These are phyloP conservation scores for Yamadazyma diddensiae DNA, from an alignment of 1,139 yeast species.

Conservation along the genomic window DNA sequence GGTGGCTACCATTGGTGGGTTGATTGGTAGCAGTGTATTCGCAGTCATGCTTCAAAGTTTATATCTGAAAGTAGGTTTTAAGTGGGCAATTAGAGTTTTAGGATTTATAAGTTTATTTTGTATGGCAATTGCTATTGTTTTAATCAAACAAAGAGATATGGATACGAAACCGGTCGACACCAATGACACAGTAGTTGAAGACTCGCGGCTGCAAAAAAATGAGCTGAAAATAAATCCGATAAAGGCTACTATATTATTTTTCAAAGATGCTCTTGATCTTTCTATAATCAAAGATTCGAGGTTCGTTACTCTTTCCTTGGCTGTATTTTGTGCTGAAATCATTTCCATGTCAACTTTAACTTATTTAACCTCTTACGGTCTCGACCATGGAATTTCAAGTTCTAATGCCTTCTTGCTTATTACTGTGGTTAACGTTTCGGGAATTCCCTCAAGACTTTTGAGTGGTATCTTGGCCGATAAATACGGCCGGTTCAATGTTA, in stretches of 20 bases:
- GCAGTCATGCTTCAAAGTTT: slow-evolving; percentile 53
- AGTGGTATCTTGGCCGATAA: slow-evolving; percentile 50
- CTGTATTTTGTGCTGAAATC: slow-evolving; percentile 47
- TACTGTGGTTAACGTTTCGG: slow-evolving; percentile 44
- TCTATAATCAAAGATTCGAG: slow-evolving; percentile 38
- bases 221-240: no score
- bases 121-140: slow-evolving; percentile 31
- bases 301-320: slow-evolving; percentile 38
- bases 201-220: background rate
- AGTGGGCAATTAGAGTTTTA: slow-evolving; percentile 59
- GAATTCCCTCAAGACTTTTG: slow-evolving; percentile 44
- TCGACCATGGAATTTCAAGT: slow-evolving; percentile 37
- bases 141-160: slow-evolving; percentile 42
- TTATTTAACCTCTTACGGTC: slow-evolving; percentile 51
- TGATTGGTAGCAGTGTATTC: slow-evolving; percentile 59
- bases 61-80: slow-evolving; percentile 48
- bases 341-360: slow-evolving; percentile 49
- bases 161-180: background rate
- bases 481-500: slow-evolving; percentile 52
- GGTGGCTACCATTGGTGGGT: slow-evolving; percentile 59
- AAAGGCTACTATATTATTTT: slow-evolving; percentile 15
- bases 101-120: slow-evolving; percentile 48
- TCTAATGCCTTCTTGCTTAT: slow-evolving; percentile 43
- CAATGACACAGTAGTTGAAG: background rate
- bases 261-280: slow-evolving; percentile 36